Evolutionary conservation across 768 basidiomycete genomes (phyloP), one percentile per base, ranked within the genome.

Genomic region (Symmetrospora coprosmae): DNA sequence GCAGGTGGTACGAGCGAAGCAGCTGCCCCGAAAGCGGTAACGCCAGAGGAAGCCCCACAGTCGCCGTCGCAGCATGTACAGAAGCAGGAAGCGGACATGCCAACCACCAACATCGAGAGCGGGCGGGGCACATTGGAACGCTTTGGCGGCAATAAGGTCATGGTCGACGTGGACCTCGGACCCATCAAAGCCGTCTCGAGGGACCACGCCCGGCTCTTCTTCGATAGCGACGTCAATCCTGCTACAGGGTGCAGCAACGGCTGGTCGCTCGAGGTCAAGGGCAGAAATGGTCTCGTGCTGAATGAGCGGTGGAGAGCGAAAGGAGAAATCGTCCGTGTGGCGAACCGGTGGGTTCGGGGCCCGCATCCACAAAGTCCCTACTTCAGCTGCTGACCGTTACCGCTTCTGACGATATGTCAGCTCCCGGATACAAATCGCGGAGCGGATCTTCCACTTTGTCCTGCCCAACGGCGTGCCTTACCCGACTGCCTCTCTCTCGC

Each of bases 271-370:
- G 82, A 82, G 62, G 91, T 99, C 35, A 79, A 87, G 35, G 94
- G 94, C n/a, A 78, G 94, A 61, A 97, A 99, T 68, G 94, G 94
- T 13, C 90, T 90, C 17, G 96, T 91, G 85, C 89, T 99, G 4
- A 90, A 97, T 65, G 91, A 90, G 30, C 82, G 86, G n/a, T 99
- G 91, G 86, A 83, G 82, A 48, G 85, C 84, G 11, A 83, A 86
- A 65, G 88, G 91, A 16, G 84, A 85, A 62, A 81, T 82, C 62
- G 85, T 89, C n/a, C 80, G 85, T 30, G 75, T 99, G 21, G 77
- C 83, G 35, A 87, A 89, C 71, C 79, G 87, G 92, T 89, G 61
- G 49, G 77, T 72, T 27, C 33, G 2, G 7, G 43, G 16, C 25
- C n/a, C 11, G 34, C 8, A 43, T 8, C 17, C 13, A 35, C 17